A percentile compares a stretch with the other conserved stretches of the same genome.
These are phyloP conservation scores for Dichomitus squalens DNA, from an alignment of 1,284 basidiomycete species.

Conservation along the genomic window DNA sequence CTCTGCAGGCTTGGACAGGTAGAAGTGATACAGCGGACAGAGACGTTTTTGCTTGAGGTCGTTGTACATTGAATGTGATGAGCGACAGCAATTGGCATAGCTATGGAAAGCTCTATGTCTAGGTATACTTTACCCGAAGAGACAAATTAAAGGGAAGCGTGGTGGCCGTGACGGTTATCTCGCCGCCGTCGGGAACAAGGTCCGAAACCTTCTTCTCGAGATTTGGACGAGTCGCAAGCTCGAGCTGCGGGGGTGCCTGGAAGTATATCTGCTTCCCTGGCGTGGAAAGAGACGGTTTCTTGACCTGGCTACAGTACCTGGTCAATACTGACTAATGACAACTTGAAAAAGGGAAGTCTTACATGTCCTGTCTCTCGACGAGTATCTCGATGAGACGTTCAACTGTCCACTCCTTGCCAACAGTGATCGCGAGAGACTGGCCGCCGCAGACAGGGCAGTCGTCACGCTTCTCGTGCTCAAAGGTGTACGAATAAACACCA, in stretches of 20 bases:
- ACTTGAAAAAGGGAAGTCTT: slow-evolving; percentile 36
- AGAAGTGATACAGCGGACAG: background rate
- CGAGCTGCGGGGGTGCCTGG: slow-evolving; percentile 89
- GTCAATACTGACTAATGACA: background rate
- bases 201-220: slow-evolving; percentile 85
- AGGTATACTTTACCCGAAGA: slow-evolving; percentile 65
- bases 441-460: slow-evolving; percentile 99
- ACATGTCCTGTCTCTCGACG: slow-evolving; percentile 87
- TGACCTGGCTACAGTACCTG: slow-evolving; percentile 77
- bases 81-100: background rate
- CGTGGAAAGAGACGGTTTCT: slow-evolving; percentile 84
- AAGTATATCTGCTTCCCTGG: slow-evolving; percentile 80
- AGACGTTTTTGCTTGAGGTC: background rate
- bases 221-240: slow-evolving; percentile 87
- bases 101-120: slow-evolving; percentile 19
- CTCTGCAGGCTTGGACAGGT: no score
- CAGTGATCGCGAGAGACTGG: slow-evolving; percentile 73
- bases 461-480: slow-evolving; percentile 89
- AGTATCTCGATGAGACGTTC: slow-evolving; percentile 86
- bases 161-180: slow-evolving; percentile 87
- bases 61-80: slow-evolving; percentile 2
- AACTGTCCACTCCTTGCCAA: slow-evolving; percentile 75
- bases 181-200: slow-evolving; percentile 73
- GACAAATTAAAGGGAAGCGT: slow-evolving; percentile 87
- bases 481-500: slow-evolving; percentile 96